Evolutionary conservation across 2,329 filamentous ascomycete genomes (phyloP).

Genomic region (Botrytis medusae): DNA sequence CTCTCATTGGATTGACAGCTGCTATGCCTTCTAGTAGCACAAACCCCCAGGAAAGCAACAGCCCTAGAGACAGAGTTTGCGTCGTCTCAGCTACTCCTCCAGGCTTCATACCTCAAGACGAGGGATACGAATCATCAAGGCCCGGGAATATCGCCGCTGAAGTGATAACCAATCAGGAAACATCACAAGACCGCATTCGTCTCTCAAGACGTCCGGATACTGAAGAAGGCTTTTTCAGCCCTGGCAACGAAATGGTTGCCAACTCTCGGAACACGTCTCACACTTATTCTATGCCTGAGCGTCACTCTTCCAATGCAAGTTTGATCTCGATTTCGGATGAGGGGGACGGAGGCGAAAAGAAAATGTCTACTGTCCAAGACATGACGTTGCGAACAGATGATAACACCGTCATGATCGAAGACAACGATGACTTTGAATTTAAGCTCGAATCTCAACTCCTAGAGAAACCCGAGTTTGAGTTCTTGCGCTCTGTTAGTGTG

Average conservation of each 20-base stretch:
- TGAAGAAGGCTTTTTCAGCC: not conserved
- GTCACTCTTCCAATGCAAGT: not conserved
- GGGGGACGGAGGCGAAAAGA: not conserved
- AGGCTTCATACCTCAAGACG: not conserved
- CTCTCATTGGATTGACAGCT: not conserved
- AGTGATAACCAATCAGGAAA: not conserved
- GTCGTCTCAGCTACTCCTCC: not conserved
- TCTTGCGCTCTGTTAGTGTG: conserved; percentile 18
- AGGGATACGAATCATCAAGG: not conserved
- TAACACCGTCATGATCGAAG: conserved; percentile 16
- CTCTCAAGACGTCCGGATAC: no score
- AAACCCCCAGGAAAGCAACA: not conserved
- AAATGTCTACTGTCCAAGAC: not conserved
- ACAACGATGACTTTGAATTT: conserved; percentile 18
- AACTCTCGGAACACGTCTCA: not conserved
- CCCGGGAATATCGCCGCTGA: not conserved
- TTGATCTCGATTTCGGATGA: not conserved
- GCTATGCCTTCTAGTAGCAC: not conserved
- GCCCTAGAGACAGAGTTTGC: not conserved
- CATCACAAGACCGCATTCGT: no score
- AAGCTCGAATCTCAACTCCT: conserved; percentile 10
- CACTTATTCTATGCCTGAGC: not conserved
- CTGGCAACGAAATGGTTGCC: not conserved
- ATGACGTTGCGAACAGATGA: not conserved
- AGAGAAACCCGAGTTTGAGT: conserved; percentile 5